phyloP scores from a whole-genome alignment of 164 flowering plant genomes.

The Vitis labrusca region DNA sequence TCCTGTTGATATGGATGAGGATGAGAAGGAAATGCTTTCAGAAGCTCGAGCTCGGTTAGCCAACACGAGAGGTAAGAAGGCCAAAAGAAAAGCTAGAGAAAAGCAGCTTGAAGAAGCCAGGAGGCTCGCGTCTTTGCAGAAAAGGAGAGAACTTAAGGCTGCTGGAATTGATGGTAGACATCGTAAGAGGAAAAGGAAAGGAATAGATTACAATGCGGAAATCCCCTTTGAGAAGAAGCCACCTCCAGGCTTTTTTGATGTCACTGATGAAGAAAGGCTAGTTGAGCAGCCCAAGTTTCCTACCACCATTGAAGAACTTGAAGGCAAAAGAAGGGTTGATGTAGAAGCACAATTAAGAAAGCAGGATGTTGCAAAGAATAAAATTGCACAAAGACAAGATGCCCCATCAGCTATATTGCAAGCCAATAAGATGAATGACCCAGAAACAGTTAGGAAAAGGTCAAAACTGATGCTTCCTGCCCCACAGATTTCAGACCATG shows the following conservation, averaged over 20 bases:
- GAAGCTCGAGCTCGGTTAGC: conserved; percentile 96
- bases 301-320: conserved; percentile 94
- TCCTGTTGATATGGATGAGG: conserved; percentile 99
- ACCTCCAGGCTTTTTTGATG: conserved; percentile 92
- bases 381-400: conserved; percentile 93
- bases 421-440: conserved; percentile 91
- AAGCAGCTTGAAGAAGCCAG: conserved; percentile 99
- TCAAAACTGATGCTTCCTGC: conserved; percentile 93
- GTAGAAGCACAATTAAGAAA: conserved; percentile 83
- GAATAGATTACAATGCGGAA: conserved; percentile 96
- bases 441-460: conserved; percentile 88
- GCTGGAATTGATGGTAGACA: conserved; percentile 87
- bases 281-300: conserved; percentile 84
- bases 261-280: conserved; percentile 71
- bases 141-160: conserved; percentile 92
- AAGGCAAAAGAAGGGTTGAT: conserved; percentile 91
- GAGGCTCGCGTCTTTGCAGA: conserved; percentile 95
- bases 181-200: conserved; percentile 83
- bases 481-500: conserved; percentile 94
- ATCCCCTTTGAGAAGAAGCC: conserved; percentile 98
- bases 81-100: conserved; percentile 96
- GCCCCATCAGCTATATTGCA: conserved; percentile 87
- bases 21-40: conserved; percentile 99
- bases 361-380: conserved; percentile 86
- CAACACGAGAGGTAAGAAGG: conserved; percentile 95